phyloP scores from a whole-genome alignment of 1,284 basidiomycete species.

The Clitocybe nebularis region DNA sequence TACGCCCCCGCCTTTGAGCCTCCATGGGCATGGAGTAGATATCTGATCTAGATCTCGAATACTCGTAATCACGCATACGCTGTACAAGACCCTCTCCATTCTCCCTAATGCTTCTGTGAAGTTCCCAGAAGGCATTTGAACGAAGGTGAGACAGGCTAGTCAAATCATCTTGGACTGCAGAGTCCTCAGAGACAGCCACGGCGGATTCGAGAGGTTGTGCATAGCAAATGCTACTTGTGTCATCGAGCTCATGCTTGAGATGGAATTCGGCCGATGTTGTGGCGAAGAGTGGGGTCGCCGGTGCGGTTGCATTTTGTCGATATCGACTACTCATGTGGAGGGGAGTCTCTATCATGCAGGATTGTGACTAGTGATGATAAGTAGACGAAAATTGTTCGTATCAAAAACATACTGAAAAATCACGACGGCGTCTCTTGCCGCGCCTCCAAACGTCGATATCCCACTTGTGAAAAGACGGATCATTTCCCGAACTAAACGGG shows the following conservation, averaged over 20 bases:
- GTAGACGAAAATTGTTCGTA: conserved; percentile 1
- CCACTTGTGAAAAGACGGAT: conserved; percentile 41
- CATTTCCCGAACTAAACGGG: conserved; percentile 31
- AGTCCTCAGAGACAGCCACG: conserved; percentile 22
- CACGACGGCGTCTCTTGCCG: conserved; percentile 50
- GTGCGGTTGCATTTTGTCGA: conserved; percentile 21
- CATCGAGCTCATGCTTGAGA: no score
- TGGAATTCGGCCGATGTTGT: conserved; percentile 59
- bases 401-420: conserved; percentile 36
- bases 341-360: no score
- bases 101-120: conserved; percentile 56
- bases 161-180: no score
- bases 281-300: conserved; percentile 37
- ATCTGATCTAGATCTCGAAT: conserved; percentile 37
- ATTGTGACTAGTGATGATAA: conserved; percentile 9
- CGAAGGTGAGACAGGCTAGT: conserved; percentile 44
- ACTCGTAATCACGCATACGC: conserved; percentile 70
- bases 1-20: conserved; percentile 34
- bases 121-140: conserved; percentile 60
- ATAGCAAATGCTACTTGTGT: no score
- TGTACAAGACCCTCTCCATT: conserved; percentile 63
- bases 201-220: no score
- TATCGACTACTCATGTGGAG: no score
- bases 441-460: conserved; percentile 49
- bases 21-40: conserved; percentile 33